A percentile compares a stretch with the other conserved stretches of the same genome.
Conservation (phyloP, 2,329 filamentous ascomycete species). For the Eurotiales sp. region DNA sequence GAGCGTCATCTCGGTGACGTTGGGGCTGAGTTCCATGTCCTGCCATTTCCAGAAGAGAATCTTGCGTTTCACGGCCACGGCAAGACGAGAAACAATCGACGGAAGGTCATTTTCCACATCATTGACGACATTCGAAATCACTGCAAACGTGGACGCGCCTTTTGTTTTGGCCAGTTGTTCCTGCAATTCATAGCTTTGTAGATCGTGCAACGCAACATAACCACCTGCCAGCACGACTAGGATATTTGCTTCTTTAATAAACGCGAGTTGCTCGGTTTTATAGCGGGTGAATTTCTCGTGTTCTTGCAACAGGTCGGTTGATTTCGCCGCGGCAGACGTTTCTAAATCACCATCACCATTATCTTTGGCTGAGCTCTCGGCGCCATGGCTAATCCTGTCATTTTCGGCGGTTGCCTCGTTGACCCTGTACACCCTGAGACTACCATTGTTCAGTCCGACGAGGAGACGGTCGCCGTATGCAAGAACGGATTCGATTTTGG, state of each 20-base stretch:
- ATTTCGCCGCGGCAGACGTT: conserved; percentile 39
- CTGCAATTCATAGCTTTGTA: conserved; percentile 76
- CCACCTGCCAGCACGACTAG: conserved; percentile 89
- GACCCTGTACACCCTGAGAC: conserved; percentile 83
- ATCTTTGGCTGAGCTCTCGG: conserved; percentile 16
- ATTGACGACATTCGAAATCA: conserved; percentile 93
- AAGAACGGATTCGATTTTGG: conserved; percentile 91
- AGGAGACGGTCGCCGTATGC: conserved; percentile 90
- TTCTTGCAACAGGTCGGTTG: conserved; percentile 83
- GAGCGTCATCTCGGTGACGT: conserved; percentile 72
- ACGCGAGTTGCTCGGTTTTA: conserved; percentile 86
- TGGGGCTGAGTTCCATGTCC: conserved; percentile 76
- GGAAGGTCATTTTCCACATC: conserved; percentile 83
- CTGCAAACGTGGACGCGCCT: conserved; percentile 84
- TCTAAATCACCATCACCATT: conserved; percentile 14
- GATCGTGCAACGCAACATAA: conserved; percentile 83
- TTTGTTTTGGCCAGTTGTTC: conserved; percentile 79
- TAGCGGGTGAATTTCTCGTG: conserved; percentile 90
- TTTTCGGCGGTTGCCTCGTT: conserved; percentile 59
- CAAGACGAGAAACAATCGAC: conserved; percentile 85
- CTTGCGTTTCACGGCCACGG: conserved; percentile 87
- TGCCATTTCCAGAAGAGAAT: conserved; percentile 93
- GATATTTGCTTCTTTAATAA: conserved; percentile 91
- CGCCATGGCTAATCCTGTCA: conserved; percentile 16
- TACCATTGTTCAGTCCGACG: conserved; percentile 86